Percentiles rank a stretch among this genome's conserved stretches.
Conservation (phyloP, 768 basidiomycete species). For the Cubamyces lactineus region DNA sequence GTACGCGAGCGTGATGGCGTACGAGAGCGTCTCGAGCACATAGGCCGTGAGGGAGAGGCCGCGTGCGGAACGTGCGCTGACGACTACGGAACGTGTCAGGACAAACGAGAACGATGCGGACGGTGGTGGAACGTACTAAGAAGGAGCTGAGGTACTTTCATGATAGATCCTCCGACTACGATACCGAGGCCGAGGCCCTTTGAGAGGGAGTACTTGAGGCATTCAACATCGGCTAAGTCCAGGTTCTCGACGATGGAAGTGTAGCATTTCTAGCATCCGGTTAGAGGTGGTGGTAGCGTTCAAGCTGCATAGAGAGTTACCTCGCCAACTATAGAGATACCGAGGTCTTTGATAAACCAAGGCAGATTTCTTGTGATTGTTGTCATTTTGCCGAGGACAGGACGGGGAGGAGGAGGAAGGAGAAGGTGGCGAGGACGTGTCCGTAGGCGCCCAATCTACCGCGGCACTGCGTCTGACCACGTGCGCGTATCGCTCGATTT, state of each 20-base stretch:
- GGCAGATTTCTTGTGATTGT: constrained; percentile 84
- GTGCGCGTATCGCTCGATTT: constrained; percentile 20
- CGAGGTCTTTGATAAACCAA: constrained; percentile 80
- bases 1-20: constrained; percentile 89
- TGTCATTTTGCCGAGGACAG: constrained; percentile 53
- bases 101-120: neutral
- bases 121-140: constrained; percentile 58
- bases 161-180: constrained; percentile 88
- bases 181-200: constrained; percentile 94
- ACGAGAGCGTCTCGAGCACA: constrained; percentile 87
- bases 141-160: constrained; percentile 95
- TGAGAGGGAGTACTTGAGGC: constrained; percentile 89
- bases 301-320: constrained; percentile 42
- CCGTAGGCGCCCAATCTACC: neutral
- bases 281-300: constrained; percentile 5
- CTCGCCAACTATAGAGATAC: constrained; percentile 80
- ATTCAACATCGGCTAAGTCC: constrained; percentile 72
- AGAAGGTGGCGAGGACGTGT: constrained; percentile 14
- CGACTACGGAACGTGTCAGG: constrained; percentile 48
- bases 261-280: constrained; percentile 78
- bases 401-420: constrained; percentile 2
- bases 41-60: constrained; percentile 89
- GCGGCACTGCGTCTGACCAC: constrained; percentile 15
- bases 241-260: constrained; percentile 85
- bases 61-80: constrained; percentile 73